Evolutionary conservation across 768 basidiomycete species (phyloP).

Genomic region (Collybia nuda): DNA sequence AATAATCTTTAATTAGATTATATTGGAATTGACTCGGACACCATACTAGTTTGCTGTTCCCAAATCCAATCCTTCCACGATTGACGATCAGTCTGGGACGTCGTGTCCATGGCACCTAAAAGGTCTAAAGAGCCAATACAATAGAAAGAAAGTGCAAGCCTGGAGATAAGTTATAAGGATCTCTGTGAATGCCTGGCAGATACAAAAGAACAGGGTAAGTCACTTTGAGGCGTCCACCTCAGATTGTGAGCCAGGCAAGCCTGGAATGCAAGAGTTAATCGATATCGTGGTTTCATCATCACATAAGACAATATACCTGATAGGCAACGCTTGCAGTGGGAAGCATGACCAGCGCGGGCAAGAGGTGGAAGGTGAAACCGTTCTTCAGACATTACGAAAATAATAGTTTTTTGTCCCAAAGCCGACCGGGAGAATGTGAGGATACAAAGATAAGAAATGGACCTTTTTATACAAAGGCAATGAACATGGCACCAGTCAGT

Average conservation of each 20-base stretch:
- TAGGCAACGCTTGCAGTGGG: slow-evolving; percentile 69
- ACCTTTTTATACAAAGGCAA: slow-evolving; percentile 14
- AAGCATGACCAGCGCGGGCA: slow-evolving; percentile 52
- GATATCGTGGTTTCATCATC: slow-evolving; percentile 4
- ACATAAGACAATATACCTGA: slow-evolving; percentile 31
- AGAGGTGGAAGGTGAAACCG: slow-evolving; percentile 30
- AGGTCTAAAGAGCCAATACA: slow-evolving; percentile 85
- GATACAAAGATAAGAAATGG: neutral
- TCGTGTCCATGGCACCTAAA: slow-evolving; percentile 52
- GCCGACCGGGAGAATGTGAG: neutral
- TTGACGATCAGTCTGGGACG: slow-evolving; percentile 50
- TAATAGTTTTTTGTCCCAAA: neutral
- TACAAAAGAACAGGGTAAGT: neutral
- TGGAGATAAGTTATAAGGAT: slow-evolving; percentile 23
- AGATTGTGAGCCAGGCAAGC: slow-evolving; percentile 67
- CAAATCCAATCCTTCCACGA: slow-evolving; percentile 86
- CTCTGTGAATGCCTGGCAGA: too few species aligned
- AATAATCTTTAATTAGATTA: neutral
- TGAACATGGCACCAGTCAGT: slow-evolving; percentile 10
- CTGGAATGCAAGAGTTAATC: slow-evolving; percentile 17
- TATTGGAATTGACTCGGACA: slow-evolving; percentile 6
- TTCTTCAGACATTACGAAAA: slow-evolving; percentile 12
- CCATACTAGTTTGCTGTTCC: slow-evolving; percentile 72
- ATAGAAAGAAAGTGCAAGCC: slow-evolving; percentile 87
- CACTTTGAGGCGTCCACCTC: slow-evolving; percentile 76